Conservation (phyloP, 305 asterid genomes). For the Andrographis paniculata region DNA sequence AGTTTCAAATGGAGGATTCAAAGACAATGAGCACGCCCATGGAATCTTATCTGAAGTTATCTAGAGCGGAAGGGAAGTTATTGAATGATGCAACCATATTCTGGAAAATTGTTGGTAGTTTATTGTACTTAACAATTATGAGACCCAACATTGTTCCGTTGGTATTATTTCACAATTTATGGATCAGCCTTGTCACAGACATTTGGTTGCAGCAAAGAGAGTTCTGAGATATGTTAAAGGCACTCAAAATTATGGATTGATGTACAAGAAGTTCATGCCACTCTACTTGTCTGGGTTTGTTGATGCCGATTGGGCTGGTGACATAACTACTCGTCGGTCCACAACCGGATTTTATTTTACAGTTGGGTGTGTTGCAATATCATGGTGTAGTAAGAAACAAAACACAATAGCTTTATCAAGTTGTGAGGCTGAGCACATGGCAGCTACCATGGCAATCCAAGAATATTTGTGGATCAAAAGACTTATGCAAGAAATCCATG, state of each 20-base stretch:
- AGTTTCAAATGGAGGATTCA: background rate
- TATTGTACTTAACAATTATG: background rate
- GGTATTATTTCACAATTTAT: background rate
- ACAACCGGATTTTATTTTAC: background rate
- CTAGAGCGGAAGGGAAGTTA: background rate
- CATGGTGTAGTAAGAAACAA: too few species aligned
- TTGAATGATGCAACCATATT: background rate
- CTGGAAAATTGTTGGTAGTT: background rate
- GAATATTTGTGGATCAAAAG: too few species aligned
- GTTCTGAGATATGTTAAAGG: background rate
- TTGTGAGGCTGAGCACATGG: slow-evolving; percentile 2
- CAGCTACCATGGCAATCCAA: too few species aligned
- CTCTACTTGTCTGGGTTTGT: background rate
- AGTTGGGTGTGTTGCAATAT: background rate
- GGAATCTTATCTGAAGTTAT: background rate
- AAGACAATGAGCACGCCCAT: background rate
- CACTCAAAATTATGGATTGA: background rate
- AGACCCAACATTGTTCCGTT: background rate
- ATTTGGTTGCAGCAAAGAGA: background rate
- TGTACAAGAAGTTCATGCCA: background rate
- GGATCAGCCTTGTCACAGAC: background rate
- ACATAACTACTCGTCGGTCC: background rate
- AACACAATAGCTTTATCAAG: background rate
- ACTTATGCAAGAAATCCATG: too few species aligned
- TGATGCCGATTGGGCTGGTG: slow-evolving; percentile 5